Evolutionary conservation across 805 yeast species (phyloP).

Genomic region (Debaryomyces hansenii): DNA sequence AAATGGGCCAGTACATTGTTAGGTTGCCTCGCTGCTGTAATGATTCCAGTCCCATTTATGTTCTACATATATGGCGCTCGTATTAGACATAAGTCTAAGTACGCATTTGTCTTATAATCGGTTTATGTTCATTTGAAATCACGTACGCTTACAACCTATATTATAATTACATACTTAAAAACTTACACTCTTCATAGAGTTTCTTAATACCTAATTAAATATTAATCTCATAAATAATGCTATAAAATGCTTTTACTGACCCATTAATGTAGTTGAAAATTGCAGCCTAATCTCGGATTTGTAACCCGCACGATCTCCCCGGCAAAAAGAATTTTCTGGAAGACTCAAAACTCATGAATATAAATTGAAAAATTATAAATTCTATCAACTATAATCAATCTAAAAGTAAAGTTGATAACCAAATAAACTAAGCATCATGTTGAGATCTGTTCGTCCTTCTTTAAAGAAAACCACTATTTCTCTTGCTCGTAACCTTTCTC

Average conservation of each 20-base stretch:
- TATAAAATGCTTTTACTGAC: too few species aligned
- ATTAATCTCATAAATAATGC: too few species aligned
- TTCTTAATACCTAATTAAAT: too few species aligned
- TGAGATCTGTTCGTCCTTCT: slow-evolving; percentile 49
- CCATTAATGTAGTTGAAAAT: too few species aligned
- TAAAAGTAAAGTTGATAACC: not conserved
- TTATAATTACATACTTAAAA: too few species aligned
- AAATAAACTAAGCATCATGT: slow-evolving; percentile 30
- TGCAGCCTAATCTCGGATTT: too few species aligned
- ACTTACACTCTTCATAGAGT: too few species aligned
- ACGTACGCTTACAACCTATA: too few species aligned
- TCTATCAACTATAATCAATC: not conserved
- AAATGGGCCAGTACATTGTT: slow-evolving; percentile 57
- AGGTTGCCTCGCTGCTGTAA: slow-evolving; percentile 50
- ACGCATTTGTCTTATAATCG: slow-evolving; percentile 6
- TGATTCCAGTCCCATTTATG: slow-evolving; percentile 58
- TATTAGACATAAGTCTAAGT: slow-evolving; percentile 20
- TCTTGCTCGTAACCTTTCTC: slow-evolving; percentile 55
- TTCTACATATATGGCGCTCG: slow-evolving; percentile 50
- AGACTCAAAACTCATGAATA: slow-evolving; percentile 1
- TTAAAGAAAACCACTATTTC: slow-evolving; percentile 38
- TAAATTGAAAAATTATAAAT: slow-evolving; percentile 1
- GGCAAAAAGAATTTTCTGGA: slow-evolving; percentile 11
- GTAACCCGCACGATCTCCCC: not conserved
- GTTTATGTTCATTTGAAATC: not conserved